phyloP scores from a whole-genome alignment of 2,329 filamentous ascomycete genomes.

The Fusarium globosum region DNA sequence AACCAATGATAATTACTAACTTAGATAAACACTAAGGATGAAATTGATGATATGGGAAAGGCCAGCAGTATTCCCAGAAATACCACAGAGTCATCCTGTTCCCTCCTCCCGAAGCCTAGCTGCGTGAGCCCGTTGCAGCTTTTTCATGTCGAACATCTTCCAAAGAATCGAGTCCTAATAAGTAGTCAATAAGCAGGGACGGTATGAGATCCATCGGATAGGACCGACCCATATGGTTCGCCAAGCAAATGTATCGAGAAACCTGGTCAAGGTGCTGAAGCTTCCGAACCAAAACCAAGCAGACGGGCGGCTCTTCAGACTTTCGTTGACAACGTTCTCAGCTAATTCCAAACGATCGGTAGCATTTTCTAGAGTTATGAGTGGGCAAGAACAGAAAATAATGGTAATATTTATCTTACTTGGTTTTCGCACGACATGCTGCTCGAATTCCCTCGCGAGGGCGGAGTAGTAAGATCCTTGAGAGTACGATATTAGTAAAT shows the following conservation, averaged over 20 bases:
- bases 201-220: accelerated
- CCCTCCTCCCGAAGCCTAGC: not conserved
- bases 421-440: not conserved
- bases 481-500: not conserved
- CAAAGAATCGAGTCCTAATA: not conserved
- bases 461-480: not conserved
- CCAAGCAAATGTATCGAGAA: not conserved
- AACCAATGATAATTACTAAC: not conserved
- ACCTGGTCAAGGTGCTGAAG: not conserved
- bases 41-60: accelerated
- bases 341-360: not conserved
- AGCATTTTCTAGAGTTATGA: not conserved
- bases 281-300: not conserved
- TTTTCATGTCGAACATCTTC: not conserved
- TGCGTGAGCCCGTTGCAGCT: not conserved
- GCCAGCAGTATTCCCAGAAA: not conserved
- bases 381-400: accelerated
- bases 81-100: accelerated
- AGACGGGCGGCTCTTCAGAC: not conserved
- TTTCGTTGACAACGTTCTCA: not conserved
- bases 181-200: not conserved
- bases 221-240: not conserved
- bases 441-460: not conserved
- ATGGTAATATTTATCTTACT: accelerated
- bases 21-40: too few species aligned